Evolutionary conservation across 805 yeast species (phyloP).

Genomic region (Saccharomycopsis fodiens): DNA sequence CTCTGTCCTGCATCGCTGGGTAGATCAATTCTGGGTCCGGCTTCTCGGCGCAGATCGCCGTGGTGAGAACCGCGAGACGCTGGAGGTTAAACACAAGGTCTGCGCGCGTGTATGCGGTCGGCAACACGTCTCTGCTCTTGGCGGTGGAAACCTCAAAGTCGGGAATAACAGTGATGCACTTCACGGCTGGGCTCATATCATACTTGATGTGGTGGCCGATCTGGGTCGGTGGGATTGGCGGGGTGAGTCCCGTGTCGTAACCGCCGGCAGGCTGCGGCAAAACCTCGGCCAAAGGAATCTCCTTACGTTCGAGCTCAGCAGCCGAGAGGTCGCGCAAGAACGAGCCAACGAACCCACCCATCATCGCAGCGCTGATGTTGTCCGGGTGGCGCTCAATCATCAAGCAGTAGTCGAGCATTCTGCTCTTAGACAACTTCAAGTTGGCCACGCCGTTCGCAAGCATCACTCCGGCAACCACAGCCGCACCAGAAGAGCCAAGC

Average conservation of each 20-base stretch:
- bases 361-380: conserved; percentile 97
- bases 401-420: conserved; percentile 89
- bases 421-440: conserved; percentile 61
- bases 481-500: conserved; percentile 95
- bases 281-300: conserved; percentile 78
- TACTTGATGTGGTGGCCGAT: conserved; percentile 88
- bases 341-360: conserved; percentile 98
- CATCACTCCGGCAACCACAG: conserved; percentile 94
- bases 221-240: conserved; percentile 75
- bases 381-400: conserved; percentile 99
- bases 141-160: conserved; percentile 93
- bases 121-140: conserved; percentile 82
- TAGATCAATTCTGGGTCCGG: conserved; percentile 80
- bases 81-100: conserved; percentile 92
- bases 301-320: conserved; percentile 65
- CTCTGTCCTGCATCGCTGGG: conserved; percentile 92
- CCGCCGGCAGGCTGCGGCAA: conserved; percentile 74
- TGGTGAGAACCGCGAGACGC: conserved; percentile 84
- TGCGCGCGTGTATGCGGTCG: conserved; percentile 63
- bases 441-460: conserved; percentile 81
- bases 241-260: conserved; percentile 56
- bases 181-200: conserved; percentile 72
- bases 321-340: conserved; percentile 74
- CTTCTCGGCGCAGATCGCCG: conserved; percentile 79
- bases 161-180: conserved; percentile 89